phyloP scores from a whole-genome alignment of 202 grass and related monocot species.

The Tripidium arundinaceum region DNA sequence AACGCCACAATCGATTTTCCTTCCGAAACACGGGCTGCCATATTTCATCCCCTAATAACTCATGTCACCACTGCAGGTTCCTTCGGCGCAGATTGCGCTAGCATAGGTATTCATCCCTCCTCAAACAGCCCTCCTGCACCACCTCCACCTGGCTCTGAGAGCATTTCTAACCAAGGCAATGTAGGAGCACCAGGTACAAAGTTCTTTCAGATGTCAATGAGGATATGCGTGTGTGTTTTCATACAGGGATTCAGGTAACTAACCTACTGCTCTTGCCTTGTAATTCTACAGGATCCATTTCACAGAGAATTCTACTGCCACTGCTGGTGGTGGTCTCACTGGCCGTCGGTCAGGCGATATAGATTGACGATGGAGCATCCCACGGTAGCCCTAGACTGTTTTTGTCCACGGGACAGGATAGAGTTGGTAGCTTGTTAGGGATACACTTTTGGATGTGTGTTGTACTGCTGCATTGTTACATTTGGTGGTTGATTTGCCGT shows the following conservation, averaged over 20 bases:
- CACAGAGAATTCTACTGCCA: constrained; percentile 4
- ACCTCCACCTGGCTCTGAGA: constrained; percentile 40
- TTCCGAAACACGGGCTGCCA: not conserved
- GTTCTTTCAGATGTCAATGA: constrained; percentile 8
- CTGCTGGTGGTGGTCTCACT: constrained; percentile 28
- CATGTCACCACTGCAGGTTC: constrained; percentile 50
- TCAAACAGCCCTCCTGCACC: constrained; percentile 29
- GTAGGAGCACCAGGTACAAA: constrained; percentile 28
- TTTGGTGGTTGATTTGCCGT: constrained; percentile 2
- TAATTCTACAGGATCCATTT: constrained; percentile 21
- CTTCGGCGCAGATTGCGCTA: constrained; percentile 50
- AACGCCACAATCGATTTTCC: not conserved
- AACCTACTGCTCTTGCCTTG: not conserved
- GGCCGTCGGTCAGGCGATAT: constrained; percentile 10
- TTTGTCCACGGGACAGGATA: constrained; percentile 30
- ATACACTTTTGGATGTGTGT: constrained; percentile 1
- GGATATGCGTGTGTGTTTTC: not conserved
- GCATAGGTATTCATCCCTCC: constrained; percentile 41
- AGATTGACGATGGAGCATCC: not conserved
- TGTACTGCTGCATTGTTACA: not conserved
- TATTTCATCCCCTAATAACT: not conserved
- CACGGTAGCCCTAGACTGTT: not conserved
- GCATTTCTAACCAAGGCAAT: constrained; percentile 40
- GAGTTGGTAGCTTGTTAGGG: constrained; percentile 29
- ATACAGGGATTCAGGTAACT: not conserved